These are phyloP conservation scores for Aspergillus novofumigatus DNA, from an alignment of 2,329 filamentous ascomycete genomes.

Conservation along the genomic window DNA sequence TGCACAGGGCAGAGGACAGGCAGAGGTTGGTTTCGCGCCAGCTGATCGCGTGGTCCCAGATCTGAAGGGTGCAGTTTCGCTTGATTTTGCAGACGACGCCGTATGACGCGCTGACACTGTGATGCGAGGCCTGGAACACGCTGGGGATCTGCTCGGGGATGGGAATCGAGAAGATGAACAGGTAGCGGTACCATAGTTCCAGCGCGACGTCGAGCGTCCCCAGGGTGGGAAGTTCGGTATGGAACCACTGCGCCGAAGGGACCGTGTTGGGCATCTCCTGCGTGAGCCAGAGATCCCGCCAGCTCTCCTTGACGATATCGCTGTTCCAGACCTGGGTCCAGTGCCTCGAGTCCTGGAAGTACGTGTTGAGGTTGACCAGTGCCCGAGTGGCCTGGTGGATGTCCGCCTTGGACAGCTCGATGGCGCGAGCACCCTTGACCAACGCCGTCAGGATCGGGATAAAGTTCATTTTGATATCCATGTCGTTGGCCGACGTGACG, in stretches of 20 bases:
- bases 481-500: conserved; percentile 42
- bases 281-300: conserved; percentile 46
- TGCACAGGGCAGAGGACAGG: conserved; percentile 48
- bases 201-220: conserved; percentile 34
- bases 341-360: conserved; percentile 48
- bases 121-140: conserved; percentile 62
- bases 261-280: conserved; percentile 40
- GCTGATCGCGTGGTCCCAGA: conserved; percentile 62
- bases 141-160: conserved; percentile 54
- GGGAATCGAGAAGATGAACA: conserved; percentile 56
- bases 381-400: conserved; percentile 47
- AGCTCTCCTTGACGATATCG: conserved; percentile 41
- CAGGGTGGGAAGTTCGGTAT: conserved; percentile 37
- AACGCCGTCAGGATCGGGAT: conserved; percentile 49
- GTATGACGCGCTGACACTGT: conserved; percentile 58
- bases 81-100: conserved; percentile 61
- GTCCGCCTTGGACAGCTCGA: conserved; percentile 40
- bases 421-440: conserved; percentile 48
- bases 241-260: conserved; percentile 35
- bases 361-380: conserved; percentile 47
- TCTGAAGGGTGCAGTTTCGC: conserved; percentile 56
- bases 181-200: conserved; percentile 41
- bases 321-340: conserved; percentile 48
- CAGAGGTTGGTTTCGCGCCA: conserved; percentile 55
- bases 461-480: conserved; percentile 51